Percentiles rank a stretch among this genome's conserved stretches.
Evolutionary conservation across 441 rosid genomes (phyloP).

Genomic region (Euphorbia schlechtendalii): DNA sequence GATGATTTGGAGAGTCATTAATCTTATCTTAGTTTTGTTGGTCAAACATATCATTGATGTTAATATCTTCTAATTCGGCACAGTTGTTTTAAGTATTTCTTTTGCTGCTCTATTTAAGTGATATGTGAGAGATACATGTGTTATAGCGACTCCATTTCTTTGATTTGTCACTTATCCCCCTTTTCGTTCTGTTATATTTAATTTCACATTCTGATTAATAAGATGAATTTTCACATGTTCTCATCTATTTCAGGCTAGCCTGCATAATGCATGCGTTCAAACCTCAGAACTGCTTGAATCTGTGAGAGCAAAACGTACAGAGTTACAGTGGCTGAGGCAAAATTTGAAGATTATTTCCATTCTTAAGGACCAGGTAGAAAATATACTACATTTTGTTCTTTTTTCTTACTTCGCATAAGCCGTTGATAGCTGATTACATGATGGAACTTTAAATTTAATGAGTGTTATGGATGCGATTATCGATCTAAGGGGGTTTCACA

Average conservation of each 20-base stretch:
- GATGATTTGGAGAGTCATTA: background rate
- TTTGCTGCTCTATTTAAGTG: background rate
- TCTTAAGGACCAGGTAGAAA: constrained; percentile 62
- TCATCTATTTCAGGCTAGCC: constrained; percentile 47
- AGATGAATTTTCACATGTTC: constrained; percentile 2
- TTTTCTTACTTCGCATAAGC: background rate
- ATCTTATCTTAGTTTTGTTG: background rate
- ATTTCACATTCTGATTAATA: background rate
- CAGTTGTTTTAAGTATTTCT: background rate
- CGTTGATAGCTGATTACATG: background rate
- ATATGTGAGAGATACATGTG: background rate
- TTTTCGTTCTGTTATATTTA: background rate
- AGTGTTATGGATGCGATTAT: background rate
- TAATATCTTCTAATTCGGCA: background rate
- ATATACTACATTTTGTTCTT: constrained; percentile 4
- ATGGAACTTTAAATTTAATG: background rate
- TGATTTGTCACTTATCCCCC: background rate
- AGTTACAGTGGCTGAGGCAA: constrained; percentile 58
- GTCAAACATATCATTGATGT: background rate
- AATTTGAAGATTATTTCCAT: constrained; percentile 55
- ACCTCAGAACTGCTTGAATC: constrained; percentile 65
- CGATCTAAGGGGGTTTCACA: background rate
- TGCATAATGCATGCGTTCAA: constrained; percentile 46
- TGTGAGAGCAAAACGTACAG: constrained; percentile 50
- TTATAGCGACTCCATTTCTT: background rate